phyloP scores from a whole-genome alignment of 2,329 filamentous ascomycete genomes.

The Coleophoma cylindrospora region DNA sequence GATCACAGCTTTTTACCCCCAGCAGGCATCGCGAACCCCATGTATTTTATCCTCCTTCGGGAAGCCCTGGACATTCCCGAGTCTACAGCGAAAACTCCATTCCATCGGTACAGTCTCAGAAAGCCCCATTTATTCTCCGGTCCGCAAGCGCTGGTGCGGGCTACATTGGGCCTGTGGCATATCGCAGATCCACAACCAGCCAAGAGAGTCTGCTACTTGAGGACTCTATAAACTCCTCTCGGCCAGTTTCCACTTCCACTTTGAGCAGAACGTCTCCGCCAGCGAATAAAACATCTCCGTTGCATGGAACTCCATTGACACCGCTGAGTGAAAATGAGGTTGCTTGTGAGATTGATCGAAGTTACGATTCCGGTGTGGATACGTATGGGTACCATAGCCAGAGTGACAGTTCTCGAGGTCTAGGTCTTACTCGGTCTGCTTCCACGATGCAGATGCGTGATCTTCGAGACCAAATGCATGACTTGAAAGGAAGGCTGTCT shows the following conservation, averaged over 20 bases:
- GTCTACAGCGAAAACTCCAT: constrained; percentile 58
- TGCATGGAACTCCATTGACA: constrained; percentile 34
- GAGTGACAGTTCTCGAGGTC: constrained; percentile 12
- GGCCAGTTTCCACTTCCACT: background rate
- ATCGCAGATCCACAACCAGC: background rate
- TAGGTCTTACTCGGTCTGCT: constrained; percentile 22
- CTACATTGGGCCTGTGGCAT: constrained; percentile 26
- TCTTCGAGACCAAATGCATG: constrained; percentile 62
- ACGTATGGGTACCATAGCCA: constrained; percentile 12
- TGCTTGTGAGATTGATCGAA: constrained; percentile 15
- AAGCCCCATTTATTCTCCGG: constrained; percentile 43
- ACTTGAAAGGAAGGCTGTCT: constrained; percentile 62
- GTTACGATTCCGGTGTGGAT: constrained; percentile 16
- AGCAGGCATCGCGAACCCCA: constrained; percentile 19
- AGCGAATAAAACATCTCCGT: constrained; percentile 14
- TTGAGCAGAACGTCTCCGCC: constrained; percentile 9
- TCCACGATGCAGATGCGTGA: constrained; percentile 44
- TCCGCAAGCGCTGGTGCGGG: constrained; percentile 61
- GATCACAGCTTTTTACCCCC: constrained; percentile 11
- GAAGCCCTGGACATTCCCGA: constrained; percentile 47
- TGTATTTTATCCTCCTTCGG: constrained; percentile 19
- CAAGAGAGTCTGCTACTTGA: background rate
- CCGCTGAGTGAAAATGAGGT: constrained; percentile 48
- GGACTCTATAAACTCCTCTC: background rate
- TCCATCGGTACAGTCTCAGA: constrained; percentile 33